A percentile compares a stretch with the other conserved stretches of the same genome.
Evolutionary conservation across 1,284 basidiomycete species (phyloP).

Genomic region (Cutaneotrichosporon sp.): DNA sequence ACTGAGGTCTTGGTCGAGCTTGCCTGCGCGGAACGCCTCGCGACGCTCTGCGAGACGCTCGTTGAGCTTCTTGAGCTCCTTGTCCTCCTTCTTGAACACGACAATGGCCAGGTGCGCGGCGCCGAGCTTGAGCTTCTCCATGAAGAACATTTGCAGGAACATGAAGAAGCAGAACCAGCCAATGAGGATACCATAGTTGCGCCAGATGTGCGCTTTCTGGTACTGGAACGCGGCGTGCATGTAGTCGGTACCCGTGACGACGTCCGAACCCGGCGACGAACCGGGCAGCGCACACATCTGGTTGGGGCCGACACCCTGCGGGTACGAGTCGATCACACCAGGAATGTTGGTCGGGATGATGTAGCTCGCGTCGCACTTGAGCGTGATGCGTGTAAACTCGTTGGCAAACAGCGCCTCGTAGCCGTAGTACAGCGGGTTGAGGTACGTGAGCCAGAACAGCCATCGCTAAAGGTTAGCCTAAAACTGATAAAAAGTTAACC

Average conservation of each 20-base stretch:
- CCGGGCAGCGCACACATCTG: slow-evolving; percentile 47
- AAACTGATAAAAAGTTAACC: no score
- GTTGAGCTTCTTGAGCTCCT: slow-evolving; percentile 64
- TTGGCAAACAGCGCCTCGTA: slow-evolving; percentile 70
- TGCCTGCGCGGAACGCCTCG: slow-evolving; percentile 45
- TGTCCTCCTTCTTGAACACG: slow-evolving; percentile 66
- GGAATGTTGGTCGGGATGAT: slow-evolving; percentile 65
- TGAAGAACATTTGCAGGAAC: slow-evolving; percentile 44
- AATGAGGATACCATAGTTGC: slow-evolving; percentile 47
- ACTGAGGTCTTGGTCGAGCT: slow-evolving; percentile 45
- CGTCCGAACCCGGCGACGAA: slow-evolving; percentile 31
- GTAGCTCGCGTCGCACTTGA: slow-evolving; percentile 63
- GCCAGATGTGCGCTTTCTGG: slow-evolving; percentile 40
- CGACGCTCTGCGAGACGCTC: slow-evolving; percentile 57
- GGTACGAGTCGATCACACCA: slow-evolving; percentile 59
- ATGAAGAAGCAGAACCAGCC: slow-evolving; percentile 66
- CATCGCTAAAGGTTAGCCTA: slow-evolving; percentile 51
- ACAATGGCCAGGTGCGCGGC: slow-evolving; percentile 48
- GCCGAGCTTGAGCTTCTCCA: slow-evolving; percentile 43
- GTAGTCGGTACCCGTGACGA: slow-evolving; percentile 45
- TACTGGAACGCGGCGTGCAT: slow-evolving; percentile 45
- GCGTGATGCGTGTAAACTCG: slow-evolving; percentile 66
- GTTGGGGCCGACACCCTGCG: slow-evolving; percentile 48
- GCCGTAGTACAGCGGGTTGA: slow-evolving; percentile 61
- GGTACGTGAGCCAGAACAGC: slow-evolving; percentile 68